Evolutionary conservation across 441 rosid genomes (phyloP).

Genomic region (Aleurites moluccanus): DNA sequence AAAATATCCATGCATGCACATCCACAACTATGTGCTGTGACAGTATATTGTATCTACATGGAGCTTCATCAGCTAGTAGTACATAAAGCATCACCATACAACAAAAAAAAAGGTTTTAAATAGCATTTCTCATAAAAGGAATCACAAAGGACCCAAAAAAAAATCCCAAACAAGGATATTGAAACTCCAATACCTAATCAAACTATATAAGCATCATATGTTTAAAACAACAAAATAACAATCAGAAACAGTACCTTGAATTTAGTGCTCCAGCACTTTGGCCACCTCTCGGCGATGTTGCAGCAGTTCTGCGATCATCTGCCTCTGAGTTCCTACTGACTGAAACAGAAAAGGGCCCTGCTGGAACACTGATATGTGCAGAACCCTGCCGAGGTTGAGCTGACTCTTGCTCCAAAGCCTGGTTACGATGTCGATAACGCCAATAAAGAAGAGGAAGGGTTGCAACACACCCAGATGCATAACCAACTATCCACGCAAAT

Average conservation of each 20-base stretch:
- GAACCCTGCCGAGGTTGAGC: slow-evolving; percentile 57
- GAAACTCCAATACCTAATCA: neutral
- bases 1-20: neutral
- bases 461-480: slow-evolving; percentile 90
- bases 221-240: neutral
- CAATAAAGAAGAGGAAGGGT: slow-evolving; percentile 86
- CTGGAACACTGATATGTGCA: slow-evolving; percentile 60
- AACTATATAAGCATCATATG: neutral
- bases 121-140: neutral
- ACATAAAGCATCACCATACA: neutral
- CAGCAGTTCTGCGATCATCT: slow-evolving; percentile 45
- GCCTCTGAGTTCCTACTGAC: slow-evolving; percentile 65
- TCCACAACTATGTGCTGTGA: neutral
- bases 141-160: neutral
- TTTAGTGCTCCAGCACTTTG: slow-evolving; percentile 46
- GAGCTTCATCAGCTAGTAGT: slow-evolving; percentile 3
- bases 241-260: slow-evolving; percentile 51
- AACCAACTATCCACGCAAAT: slow-evolving; percentile 88
- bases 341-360: slow-evolving; percentile 69
- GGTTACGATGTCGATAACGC: slow-evolving; percentile 77
- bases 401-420: slow-evolving; percentile 55
- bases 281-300: slow-evolving; percentile 49
- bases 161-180: neutral
- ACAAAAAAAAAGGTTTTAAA: neutral
- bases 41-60: neutral